A percentile compares a stretch with the other conserved stretches of the same genome.
Evolutionary conservation across 148 eudicot genomes (phyloP).

Genomic region (Diospyros lotus): DNA sequence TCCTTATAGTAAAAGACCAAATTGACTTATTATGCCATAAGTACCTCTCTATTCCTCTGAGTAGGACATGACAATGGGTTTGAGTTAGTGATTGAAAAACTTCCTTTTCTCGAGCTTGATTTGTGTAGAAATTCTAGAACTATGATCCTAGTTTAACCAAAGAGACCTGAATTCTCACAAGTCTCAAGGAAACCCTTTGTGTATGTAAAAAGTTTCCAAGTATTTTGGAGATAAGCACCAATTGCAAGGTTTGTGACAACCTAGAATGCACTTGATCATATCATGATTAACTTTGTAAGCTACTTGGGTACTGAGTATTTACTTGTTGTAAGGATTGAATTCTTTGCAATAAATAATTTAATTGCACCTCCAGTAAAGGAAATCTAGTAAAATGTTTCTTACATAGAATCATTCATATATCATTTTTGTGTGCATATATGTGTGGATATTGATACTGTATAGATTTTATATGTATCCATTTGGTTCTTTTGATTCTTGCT

Average conservation of each 20-base stretch:
- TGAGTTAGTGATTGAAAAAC: background rate
- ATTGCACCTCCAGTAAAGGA: background rate
- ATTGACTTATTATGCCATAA: background rate
- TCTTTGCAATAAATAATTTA: background rate
- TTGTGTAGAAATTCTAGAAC: background rate
- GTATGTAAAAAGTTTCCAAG: slow-evolving; percentile 1
- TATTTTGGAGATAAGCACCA: background rate
- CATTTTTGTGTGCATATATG: too few species aligned
- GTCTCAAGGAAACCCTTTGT: background rate
- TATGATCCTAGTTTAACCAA: background rate
- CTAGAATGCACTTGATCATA: background rate
- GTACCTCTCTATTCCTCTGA: background rate
- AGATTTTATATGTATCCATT: too few species aligned
- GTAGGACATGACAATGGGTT: background rate
- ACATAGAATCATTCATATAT: background rate
- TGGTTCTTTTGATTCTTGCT: too few species aligned
- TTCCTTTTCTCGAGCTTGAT: background rate
- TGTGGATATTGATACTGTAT: too few species aligned
- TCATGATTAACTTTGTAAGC: slow-evolving; percentile 5
- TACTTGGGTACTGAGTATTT: background rate
- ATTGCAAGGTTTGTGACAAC: background rate
- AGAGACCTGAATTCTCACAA: background rate
- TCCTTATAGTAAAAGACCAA: too few species aligned
- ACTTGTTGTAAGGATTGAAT: background rate
- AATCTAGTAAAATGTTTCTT: background rate